phyloP scores from a whole-genome alignment of 1,284 basidiomycete genomes.

The Singerocomus rubriflavus region DNA sequence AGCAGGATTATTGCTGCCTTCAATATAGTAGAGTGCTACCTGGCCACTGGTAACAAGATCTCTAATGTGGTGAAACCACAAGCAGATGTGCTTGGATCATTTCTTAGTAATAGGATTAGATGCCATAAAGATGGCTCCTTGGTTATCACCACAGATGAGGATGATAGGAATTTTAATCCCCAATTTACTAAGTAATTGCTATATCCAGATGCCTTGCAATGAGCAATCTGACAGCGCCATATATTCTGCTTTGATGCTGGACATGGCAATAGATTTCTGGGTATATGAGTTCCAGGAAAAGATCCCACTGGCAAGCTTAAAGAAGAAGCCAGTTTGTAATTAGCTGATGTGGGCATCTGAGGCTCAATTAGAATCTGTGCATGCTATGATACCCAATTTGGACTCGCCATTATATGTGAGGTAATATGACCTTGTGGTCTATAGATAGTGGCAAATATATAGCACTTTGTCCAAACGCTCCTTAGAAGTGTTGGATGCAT shows the following conservation, averaged over 20 bases:
- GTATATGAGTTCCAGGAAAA: neutral
- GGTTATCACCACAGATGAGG: conserved; percentile 35
- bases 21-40: neutral
- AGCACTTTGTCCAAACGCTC: conserved; percentile 5
- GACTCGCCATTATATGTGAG: neutral
- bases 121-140: conserved; percentile 34
- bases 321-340: conserved; percentile 22
- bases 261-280: neutral
- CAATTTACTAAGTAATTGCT: conserved; percentile 23
- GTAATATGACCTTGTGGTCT: neutral
- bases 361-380: conserved; percentile 31
- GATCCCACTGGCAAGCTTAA: neutral
- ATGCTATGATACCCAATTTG: conserved; percentile 6
- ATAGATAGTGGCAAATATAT: conserved; percentile 27
- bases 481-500: neutral
- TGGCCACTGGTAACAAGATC: neutral
- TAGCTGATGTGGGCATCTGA: neutral
- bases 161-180: conserved; percentile 5
- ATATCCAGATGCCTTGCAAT: conserved; percentile 25
- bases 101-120: conserved; percentile 29
- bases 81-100: neutral
- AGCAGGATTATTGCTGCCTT: neutral
- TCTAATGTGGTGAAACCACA: neutral
- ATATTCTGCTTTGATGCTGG: too few species aligned
- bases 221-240: neutral